Percentiles rank a stretch among this genome's conserved stretches.
Conservation (phyloP, 345 rosid genomes). For the Viola odorata region DNA sequence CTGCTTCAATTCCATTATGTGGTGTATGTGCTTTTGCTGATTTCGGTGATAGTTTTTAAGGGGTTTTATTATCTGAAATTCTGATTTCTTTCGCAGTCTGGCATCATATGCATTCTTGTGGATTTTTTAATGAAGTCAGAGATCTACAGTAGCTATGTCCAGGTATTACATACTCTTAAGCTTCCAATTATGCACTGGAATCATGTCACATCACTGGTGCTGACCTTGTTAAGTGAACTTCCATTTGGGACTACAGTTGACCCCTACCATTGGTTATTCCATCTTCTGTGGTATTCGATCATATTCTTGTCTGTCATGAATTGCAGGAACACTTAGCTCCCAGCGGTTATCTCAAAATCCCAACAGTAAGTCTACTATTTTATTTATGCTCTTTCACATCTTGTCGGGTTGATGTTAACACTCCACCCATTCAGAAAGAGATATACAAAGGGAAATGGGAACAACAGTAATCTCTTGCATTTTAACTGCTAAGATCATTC, state of each 20-base stretch:
- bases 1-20: conserved; percentile 79
- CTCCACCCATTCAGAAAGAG: neutral
- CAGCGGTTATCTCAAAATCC: conserved; percentile 67
- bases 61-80: neutral
- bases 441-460: neutral
- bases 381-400: neutral
- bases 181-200: conserved; percentile 1
- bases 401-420: conserved; percentile 4
- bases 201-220: neutral
- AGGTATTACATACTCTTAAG: conserved; percentile 36
- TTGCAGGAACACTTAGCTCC: conserved; percentile 95
- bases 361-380: conserved; percentile 50
- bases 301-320: conserved; percentile 10
- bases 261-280: neutral
- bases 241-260: neutral
- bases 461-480: neutral
- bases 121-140: conserved; percentile 54
- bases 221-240: neutral
- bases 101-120: conserved; percentile 53
- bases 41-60: neutral
- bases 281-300: neutral
- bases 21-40: conserved; percentile 42
- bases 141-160: conserved; percentile 63
- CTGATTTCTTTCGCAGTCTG: conserved; percentile 31
- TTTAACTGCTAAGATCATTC: neutral